Evolutionary conservation across 2,329 filamentous ascomycete species (phyloP).

Genomic region (Claviceps humidiphila): DNA sequence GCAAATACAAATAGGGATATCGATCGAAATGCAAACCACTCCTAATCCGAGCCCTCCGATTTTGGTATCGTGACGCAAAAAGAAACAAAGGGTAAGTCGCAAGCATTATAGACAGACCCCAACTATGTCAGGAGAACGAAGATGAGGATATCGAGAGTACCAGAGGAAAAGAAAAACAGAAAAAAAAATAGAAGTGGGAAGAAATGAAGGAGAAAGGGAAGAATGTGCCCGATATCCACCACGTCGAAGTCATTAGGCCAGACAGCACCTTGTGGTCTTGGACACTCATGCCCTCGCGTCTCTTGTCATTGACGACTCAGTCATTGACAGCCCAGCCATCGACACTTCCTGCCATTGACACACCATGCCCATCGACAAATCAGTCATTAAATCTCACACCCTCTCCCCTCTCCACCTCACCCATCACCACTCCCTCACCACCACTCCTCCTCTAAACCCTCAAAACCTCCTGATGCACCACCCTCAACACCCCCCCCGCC

Average conservation of each 20-base stretch:
- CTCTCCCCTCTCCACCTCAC: too few relatives aligned
- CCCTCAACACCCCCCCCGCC: constrained; percentile 41
- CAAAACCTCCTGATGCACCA: constrained; percentile 44
- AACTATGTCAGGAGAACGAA: too few relatives aligned
- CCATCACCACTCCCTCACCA: too few relatives aligned
- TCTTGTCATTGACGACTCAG: too few relatives aligned
- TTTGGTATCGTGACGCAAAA: not conserved
- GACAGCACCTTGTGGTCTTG: too few relatives aligned
- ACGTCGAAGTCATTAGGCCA: too few relatives aligned
- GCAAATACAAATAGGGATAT: not conserved
- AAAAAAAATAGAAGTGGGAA: not conserved
- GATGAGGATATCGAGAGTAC: not conserved
- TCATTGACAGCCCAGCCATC: too few relatives aligned
- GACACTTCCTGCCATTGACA: too few relatives aligned
- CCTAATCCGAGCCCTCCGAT: not conserved
- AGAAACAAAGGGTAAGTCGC: not conserved
- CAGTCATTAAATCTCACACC: not conserved
- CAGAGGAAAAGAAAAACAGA: not conserved
- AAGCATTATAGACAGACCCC: too few relatives aligned
- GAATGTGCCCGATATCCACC: too few relatives aligned
- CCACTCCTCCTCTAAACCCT: constrained; percentile 8
- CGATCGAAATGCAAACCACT: not conserved
- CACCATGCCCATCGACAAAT: too few relatives aligned
- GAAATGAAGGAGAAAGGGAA: not conserved
- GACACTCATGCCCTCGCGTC: too few relatives aligned